These are phyloP conservation scores for Aspergillus fructus DNA, from an alignment of 2,329 filamentous ascomycete genomes.

Conservation along the genomic window DNA sequence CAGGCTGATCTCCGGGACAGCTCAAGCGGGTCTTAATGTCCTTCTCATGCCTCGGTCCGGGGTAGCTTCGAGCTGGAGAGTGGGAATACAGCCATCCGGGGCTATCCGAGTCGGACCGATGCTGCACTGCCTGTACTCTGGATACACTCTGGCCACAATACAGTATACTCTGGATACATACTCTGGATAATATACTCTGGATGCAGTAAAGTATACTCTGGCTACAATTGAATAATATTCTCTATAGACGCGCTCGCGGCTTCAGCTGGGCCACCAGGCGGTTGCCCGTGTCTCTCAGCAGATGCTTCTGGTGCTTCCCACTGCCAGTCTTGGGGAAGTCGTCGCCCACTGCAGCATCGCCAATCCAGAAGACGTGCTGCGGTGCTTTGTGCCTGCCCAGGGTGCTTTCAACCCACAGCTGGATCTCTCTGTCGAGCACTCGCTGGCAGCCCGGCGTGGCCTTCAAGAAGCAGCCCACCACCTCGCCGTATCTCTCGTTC, in stretches of 20 bases:
- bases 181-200: no score
- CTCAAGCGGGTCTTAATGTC: neutral
- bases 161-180: no score
- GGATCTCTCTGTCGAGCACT: conserved; percentile 45
- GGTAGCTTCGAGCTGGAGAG: neutral
- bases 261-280: neutral
- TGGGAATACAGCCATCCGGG: neutral
- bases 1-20: neutral
- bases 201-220: neutral
- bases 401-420: conserved; percentile 58
- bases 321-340: conserved; percentile 63
- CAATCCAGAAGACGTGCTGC: conserved; percentile 65
- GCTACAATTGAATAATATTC: neutral
- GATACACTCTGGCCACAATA: no score
- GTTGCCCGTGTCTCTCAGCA: conserved; percentile 49
- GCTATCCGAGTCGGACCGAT: conserved; percentile 2
- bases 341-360: conserved; percentile 50
- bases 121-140: neutral
- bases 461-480: conserved; percentile 46
- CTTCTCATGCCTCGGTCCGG: neutral
- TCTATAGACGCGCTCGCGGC: neutral
- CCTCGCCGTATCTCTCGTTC: conserved; percentile 48
- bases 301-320: conserved; percentile 64
- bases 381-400: conserved; percentile 14
- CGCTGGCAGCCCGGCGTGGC: conserved; percentile 43